Percentiles rank a stretch among this genome's conserved stretches.
Evolutionary conservation across 225 moss, liverwort and hornwort genomes (phyloP).

Genomic region (Polytrichum commune): DNA sequence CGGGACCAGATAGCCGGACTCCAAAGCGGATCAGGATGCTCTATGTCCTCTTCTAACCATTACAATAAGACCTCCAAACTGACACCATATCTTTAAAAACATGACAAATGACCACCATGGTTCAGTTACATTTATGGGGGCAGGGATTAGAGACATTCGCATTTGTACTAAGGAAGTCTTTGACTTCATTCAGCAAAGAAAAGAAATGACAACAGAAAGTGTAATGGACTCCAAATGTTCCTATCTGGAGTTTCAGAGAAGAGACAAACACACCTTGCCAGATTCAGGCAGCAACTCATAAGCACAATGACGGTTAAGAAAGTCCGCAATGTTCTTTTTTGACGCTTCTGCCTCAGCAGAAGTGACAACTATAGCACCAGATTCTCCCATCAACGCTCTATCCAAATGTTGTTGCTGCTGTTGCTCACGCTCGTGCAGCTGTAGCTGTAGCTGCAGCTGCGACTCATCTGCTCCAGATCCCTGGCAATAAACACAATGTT

Average conservation of each 20-base stretch:
- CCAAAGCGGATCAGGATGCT: too few species aligned
- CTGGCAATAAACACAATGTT: constrained; percentile 12
- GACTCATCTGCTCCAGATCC: constrained; percentile 43
- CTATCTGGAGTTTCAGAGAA: not conserved
- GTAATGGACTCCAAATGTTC: not conserved
- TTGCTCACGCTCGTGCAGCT: constrained; percentile 46
- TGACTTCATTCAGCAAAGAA: too few species aligned
- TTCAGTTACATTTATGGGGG: too few species aligned
- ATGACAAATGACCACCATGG: too few species aligned
- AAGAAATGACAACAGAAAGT: too few species aligned
- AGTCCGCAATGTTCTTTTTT: constrained; percentile 82
- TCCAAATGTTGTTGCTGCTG: constrained; percentile 58
- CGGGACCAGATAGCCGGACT: too few species aligned
- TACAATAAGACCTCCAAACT: too few species aligned
- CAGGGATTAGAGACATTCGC: too few species aligned
- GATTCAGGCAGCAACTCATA: constrained; percentile 97
- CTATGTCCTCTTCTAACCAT: too few species aligned
- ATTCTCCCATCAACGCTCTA: constrained; percentile 58
- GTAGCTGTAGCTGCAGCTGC: constrained; percentile 7
- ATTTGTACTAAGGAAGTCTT: too few species aligned
- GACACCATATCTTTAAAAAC: too few species aligned
- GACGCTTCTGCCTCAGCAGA: constrained; percentile 76
- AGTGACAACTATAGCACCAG: constrained; percentile 60
- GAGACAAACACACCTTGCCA: constrained; percentile 65
- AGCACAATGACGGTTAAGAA: constrained; percentile 79